Base-by-base conservation (phyloP, 2,329 filamentous ascomycete species). In the Claviceps sp. region DNA sequence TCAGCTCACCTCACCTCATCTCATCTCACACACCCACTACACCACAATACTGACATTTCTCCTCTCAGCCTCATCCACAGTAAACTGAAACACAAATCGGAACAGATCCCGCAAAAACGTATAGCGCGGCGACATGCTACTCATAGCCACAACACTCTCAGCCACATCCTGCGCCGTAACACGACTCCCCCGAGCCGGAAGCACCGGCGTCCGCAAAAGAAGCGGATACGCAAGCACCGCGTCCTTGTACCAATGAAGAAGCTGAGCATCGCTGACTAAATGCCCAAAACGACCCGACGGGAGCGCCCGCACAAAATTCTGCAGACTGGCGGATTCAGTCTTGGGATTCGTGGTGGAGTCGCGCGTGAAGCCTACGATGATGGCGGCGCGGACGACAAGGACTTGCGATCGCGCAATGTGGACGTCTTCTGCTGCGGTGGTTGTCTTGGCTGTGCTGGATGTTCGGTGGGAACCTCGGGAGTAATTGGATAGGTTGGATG, bases 71-170 rank as follows among this genome's bases (percentile, higher is more conserved):
- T 95, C 89, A 52, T 95, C 88, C 16, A 89, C 69, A 47, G 84
- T 80, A 62, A 91, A 91, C 3, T 88, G 86, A 65, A 94, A 95
- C 2, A 95, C 89, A 42, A 91, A 75, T 50, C 80, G 78, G 70
- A 87, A 96, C 14, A 96, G 73, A 60, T 95, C 89, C 48, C 81
- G 76, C 56, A 96, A 70, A 75, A 91, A 96, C 8, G 73, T 73
- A 66, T 93, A 93, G 60, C 89, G 81, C 52, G 67, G 62, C 30
- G 76, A 76, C 40, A 80, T 82, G 52, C 80, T 74, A 50, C 79
- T 78, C 78, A 95, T 87, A 73, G 84, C 84, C 50, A 78, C 74
- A 6, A 95, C 85, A 48, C 87, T 87, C 65, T 84, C 85, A 39
- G 86, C 87, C 56, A 94, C 80, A 59, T 96, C 89, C n/a, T 74